Base-by-base conservation (phyloP, 2,329 filamentous ascomycete genomes). In the Alternaria panax region DNA sequence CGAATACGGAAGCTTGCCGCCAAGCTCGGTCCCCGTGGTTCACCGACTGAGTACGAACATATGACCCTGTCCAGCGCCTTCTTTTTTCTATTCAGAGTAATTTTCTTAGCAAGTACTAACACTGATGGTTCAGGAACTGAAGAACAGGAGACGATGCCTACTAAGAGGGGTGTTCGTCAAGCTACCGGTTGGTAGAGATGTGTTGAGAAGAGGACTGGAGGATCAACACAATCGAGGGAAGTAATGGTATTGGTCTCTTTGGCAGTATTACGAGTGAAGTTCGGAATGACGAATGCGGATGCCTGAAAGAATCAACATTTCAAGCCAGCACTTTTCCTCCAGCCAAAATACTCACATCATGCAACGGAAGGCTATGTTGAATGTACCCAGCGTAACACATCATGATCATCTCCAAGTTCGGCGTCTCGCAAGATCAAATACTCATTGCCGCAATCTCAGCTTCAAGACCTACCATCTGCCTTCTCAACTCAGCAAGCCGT, bases 1-100 rank as follows among this genome's bases (percentile, higher is more conserved):
- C 3, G 95, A 99, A 80, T 89, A 94, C 75, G 95, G 94, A 41
- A 92, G 88, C 71, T 86, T 96, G 63, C 92, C 93, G 51, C 91
- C 93, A 0, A 93, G 90, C 70, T 93, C 92, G 7, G 93, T 97
- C 41, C 90, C 93, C 11, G 88, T 90, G 47, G 86, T 91, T 54
- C 87, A 90, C 79, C 83, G 88, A 54, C 79, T 88, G 64, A 79
- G 77, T 70, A 79, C 74, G 68, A 75, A 76, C 54, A 70, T 65
- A 60, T 75, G 58, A 60, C 58, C 66, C 62, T 54, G 59, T 57
- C 56, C 60, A 51, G 59, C 57, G 56, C 58, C 59, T 61, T 32
- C 51, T 60, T 60, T 60, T 50, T 30, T 56, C 32, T 53, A 5
- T 55, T 56, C 36, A 34, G 14, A 51, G n/a, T 54, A 51, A 20